phyloP scores from a whole-genome alignment of 164 flowering plant species.

The Magnolia sinica region DNA sequence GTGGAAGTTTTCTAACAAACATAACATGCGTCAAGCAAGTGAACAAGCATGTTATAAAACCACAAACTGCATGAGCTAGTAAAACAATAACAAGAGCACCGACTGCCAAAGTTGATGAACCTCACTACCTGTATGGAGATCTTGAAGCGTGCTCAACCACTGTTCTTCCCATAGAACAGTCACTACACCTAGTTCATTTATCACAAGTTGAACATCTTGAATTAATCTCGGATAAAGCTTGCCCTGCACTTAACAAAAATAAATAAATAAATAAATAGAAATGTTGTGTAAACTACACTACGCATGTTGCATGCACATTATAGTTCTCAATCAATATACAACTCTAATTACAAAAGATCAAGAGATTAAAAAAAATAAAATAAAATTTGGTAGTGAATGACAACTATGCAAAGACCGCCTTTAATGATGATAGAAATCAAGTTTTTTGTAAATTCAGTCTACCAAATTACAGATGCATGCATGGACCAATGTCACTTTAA shows the following conservation, averaged over 20 bases:
- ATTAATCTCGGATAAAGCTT: conserved; percentile 77
- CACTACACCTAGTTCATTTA: conserved; percentile 76
- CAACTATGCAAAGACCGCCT: not conserved
- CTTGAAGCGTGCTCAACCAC: conserved; percentile 98
- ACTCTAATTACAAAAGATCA: not conserved
- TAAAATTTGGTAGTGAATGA: not conserved
- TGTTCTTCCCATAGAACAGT: conserved; percentile 99
- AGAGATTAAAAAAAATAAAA: not conserved
- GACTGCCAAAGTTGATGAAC: not conserved
- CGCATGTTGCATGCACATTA: too few relatives aligned
- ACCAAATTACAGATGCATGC: too few relatives aligned
- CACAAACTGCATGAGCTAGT: not conserved
- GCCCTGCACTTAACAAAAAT: conserved; percentile 48
- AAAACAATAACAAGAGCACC: not conserved
- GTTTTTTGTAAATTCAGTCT: too few relatives aligned
- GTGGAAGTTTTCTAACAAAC: too few relatives aligned
- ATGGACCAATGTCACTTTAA: too few relatives aligned
- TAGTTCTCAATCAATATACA: too few relatives aligned
- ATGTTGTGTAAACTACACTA: too few relatives aligned
- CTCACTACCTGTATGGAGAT: conserved; percentile 77
- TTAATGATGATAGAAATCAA: too few relatives aligned
- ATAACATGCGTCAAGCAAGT: too few relatives aligned
- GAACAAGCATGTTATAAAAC: not conserved
- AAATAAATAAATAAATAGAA: too few relatives aligned
- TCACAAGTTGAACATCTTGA: conserved; percentile 90